phyloP scores from a whole-genome alignment of 2,329 filamentous ascomycete species.

The Fusarium sp. region DNA sequence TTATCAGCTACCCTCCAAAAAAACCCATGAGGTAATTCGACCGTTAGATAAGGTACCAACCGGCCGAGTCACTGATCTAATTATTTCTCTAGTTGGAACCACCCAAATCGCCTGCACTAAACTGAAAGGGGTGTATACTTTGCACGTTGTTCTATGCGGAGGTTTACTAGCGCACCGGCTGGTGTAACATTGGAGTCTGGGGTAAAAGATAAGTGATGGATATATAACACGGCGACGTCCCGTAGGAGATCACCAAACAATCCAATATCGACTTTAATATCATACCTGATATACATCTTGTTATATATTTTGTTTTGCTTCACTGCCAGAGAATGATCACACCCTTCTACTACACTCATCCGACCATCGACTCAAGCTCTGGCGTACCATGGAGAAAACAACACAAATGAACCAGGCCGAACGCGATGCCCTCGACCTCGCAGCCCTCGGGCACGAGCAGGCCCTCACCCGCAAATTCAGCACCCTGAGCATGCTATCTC shows the following conservation, averaged over 20 bases:
- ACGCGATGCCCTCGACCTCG: slow-evolving; percentile 47
- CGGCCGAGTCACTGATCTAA: background rate
- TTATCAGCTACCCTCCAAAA: slow-evolving; percentile 2
- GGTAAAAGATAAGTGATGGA: slow-evolving; percentile 22
- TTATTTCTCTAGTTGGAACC: background rate
- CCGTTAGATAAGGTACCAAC: slow-evolving; percentile 3
- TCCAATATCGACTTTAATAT: background rate
- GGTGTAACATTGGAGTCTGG: slow-evolving; percentile 5
- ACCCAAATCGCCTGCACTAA: slow-evolving; percentile 16
- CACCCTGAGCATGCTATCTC: slow-evolving; percentile 63
- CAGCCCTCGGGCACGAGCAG: slow-evolving; percentile 52
- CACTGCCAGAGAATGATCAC: slow-evolving; percentile 35
- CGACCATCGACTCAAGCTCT: slow-evolving; percentile 34
- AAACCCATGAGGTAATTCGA: slow-evolving; percentile 2
- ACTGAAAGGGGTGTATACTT: slow-evolving; percentile 28
- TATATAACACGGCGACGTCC: slow-evolving; percentile 21
- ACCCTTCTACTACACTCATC: background rate
- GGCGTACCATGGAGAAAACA: slow-evolving; percentile 36
- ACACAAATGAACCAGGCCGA: slow-evolving; percentile 36
- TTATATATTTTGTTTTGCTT: background rate
- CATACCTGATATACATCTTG: background rate
- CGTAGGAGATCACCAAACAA: background rate
- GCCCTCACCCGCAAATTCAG: slow-evolving; percentile 58
- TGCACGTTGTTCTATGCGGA: slow-evolving; percentile 13
- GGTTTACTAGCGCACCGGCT: slow-evolving; percentile 8